A percentile compares a stretch with the other conserved stretches of the same genome.
Conservation (phyloP, 192 early-diverging fungal species). For the Endogone sp. region DNA sequence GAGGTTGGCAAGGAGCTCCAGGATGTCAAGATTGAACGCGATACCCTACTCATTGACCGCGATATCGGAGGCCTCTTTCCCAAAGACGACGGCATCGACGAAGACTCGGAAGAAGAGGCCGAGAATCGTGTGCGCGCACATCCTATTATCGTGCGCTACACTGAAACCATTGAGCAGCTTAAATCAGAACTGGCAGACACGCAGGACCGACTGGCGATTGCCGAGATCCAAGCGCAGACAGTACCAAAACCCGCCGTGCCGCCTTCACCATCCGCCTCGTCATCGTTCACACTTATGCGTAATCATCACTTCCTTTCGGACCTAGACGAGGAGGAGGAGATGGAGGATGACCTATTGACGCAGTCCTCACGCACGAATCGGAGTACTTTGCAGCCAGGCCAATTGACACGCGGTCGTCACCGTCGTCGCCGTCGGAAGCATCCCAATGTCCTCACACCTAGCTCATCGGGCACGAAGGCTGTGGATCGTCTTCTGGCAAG, state of each 20-base stretch:
- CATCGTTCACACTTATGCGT: not conserved
- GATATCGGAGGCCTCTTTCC: conserved; percentile 25
- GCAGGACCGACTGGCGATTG: conserved; percentile 19
- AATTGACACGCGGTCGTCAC: not conserved
- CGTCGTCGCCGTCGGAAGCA: not conserved
- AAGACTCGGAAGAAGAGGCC: conserved; percentile 2
- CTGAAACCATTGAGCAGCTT: conserved; percentile 29
- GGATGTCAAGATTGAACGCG: conserved; percentile 42
- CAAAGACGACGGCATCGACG: conserved; percentile 25
- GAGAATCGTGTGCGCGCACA: conserved; percentile 13
- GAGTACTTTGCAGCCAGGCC: not conserved
- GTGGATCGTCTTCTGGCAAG: not conserved
- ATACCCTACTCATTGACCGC: conserved; percentile 46
- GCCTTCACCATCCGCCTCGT: not conserved
- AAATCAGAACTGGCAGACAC: conserved; percentile 30
- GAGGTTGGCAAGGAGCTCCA: conserved; percentile 34
- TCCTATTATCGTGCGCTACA: conserved; percentile 30
- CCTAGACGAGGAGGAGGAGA: conserved; percentile 6
- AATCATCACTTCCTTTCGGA: conserved; percentile 1
- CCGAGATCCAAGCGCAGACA: conserved; percentile 8
- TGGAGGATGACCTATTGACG: conserved; percentile 2
- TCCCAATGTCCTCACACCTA: not conserved
- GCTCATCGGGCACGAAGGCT: not conserved
- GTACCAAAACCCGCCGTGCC: not conserved
- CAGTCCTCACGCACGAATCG: conserved; percentile 1